Percentiles rank a stretch among this genome's conserved stretches.
These are phyloP conservation scores for Chondrostereum purpureum DNA, from an alignment of 1,284 basidiomycete species.

Conservation along the genomic window DNA sequence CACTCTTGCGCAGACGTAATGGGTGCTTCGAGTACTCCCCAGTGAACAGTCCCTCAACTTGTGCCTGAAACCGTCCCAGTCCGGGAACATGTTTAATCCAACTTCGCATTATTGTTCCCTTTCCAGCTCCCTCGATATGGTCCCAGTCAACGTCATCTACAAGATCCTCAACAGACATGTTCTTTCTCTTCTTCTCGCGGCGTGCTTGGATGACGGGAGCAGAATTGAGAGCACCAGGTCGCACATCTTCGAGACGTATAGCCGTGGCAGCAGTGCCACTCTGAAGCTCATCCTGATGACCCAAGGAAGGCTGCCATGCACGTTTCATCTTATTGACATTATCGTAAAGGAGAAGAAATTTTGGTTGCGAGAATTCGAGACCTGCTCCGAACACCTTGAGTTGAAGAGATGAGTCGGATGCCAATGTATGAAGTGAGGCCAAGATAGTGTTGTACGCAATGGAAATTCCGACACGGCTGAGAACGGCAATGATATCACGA, in stretches of 20 bases:
- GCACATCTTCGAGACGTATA: conserved; percentile 6
- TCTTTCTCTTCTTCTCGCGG: conserved; percentile 7
- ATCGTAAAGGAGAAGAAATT: too few relatives aligned
- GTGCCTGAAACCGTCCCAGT: conserved; percentile 3
- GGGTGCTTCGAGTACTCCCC: too few relatives aligned
- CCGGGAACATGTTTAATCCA: conserved; percentile 8
- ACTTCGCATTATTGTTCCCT: conserved; percentile 8
- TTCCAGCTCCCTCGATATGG: conserved; percentile 4
- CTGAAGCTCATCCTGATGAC: conserved; percentile 9
- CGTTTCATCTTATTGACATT: conserved; percentile 9
- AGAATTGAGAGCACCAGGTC: conserved; percentile 10
- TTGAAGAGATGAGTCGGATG: too few relatives aligned
- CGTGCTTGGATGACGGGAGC: conserved; percentile 7
- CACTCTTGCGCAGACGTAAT: too few relatives aligned
- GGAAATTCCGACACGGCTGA: background rate
- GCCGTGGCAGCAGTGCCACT: conserved; percentile 9
- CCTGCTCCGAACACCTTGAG: too few relatives aligned
- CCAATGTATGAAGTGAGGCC: background rate
- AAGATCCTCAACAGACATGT: conserved; percentile 9
- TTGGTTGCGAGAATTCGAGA: too few relatives aligned
- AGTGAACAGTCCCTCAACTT: too few relatives aligned
- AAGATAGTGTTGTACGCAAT: background rate
- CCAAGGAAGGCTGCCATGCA: conserved; percentile 10
- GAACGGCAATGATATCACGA: conserved; percentile 1
- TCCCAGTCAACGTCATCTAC: conserved; percentile 11